Conservation (phyloP, 306 rosid genomes). For the Hippophae gyantsensis region DNA sequence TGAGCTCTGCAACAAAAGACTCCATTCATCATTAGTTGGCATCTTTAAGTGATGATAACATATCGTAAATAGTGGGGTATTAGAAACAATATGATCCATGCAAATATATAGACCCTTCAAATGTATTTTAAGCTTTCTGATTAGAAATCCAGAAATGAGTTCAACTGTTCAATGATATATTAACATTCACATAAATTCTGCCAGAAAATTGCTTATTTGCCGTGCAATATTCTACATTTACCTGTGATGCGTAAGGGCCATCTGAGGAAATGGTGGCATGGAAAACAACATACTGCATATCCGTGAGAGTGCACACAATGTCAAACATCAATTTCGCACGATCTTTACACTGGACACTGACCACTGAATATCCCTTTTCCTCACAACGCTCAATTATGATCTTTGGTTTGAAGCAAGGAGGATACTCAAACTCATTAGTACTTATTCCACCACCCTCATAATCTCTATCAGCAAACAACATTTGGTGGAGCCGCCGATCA, state of each 20-base stretch:
- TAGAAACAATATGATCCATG: too few species aligned
- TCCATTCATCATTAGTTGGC: too few species aligned
- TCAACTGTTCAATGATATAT: not conserved
- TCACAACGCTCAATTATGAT: slow-evolving; percentile 61
- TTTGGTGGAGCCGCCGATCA: slow-evolving; percentile 69
- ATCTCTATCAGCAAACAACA: slow-evolving; percentile 73
- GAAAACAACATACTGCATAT: slow-evolving; percentile 80
- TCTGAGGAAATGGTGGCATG: slow-evolving; percentile 72
- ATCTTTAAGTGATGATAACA: too few species aligned
- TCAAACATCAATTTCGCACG: slow-evolving; percentile 78
- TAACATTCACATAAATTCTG: not conserved
- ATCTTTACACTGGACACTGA: slow-evolving; percentile 63
- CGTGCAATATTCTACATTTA: slow-evolving; percentile 4
- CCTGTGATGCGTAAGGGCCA: slow-evolving; percentile 77
- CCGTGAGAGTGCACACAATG: slow-evolving; percentile 81
- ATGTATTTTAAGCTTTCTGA: too few species aligned
- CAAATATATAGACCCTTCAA: not conserved
- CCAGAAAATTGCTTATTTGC: not conserved
- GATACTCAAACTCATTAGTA: slow-evolving; percentile 30
- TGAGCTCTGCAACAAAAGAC: too few species aligned
- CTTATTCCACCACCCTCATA: slow-evolving; percentile 47
- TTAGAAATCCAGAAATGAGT: too few species aligned
- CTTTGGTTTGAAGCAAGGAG: slow-evolving; percentile 48
- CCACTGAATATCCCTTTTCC: slow-evolving; percentile 65
- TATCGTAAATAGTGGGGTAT: too few species aligned